phyloP scores from a whole-genome alignment of 176 grass and related monocot genomes.

The Microstegium vimineum region DNA sequence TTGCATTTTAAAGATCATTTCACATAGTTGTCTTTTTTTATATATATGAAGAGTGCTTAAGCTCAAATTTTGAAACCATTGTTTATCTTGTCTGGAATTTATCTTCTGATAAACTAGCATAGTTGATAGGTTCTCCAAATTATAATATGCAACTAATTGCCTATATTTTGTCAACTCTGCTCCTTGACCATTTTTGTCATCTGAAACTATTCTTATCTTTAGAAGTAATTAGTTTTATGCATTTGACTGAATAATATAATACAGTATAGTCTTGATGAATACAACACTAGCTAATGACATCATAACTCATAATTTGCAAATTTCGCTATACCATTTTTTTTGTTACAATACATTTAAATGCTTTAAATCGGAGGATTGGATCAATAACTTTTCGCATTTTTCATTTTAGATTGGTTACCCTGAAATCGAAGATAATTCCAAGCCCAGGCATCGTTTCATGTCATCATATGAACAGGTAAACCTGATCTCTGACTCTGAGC shows the following conservation, averaged over 20 bases:
- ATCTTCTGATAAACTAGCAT: not conserved
- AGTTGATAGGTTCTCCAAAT: not conserved
- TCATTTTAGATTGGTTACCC: conserved; percentile 75
- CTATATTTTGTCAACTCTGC: not conserved
- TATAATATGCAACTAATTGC: not conserved
- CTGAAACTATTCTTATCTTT: not conserved
- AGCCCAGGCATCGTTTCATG: conserved; percentile 96
- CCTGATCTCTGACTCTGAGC: not conserved
- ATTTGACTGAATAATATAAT: not conserved
- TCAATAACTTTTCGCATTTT: not conserved
- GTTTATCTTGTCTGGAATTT: not conserved
- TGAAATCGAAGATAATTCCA: conserved; percentile 92
- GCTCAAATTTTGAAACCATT: not conserved
- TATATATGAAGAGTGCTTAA: not conserved
- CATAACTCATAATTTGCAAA: not conserved
- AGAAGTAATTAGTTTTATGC: not conserved
- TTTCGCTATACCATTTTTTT: not conserved
- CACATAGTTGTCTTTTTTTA: not conserved
- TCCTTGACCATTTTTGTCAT: not conserved
- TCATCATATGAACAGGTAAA: conserved; percentile 94
- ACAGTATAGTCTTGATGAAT: not conserved
- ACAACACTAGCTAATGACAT: not conserved
- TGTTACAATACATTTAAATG: not conserved
- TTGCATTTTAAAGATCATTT: conserved; percentile 11
- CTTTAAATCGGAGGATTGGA: not conserved